Evolutionary conservation across 1,139 yeast species (phyloP), one percentile per base, ranked within the genome.

Genomic region (Hemisphaericaspora xylanilytica): DNA sequence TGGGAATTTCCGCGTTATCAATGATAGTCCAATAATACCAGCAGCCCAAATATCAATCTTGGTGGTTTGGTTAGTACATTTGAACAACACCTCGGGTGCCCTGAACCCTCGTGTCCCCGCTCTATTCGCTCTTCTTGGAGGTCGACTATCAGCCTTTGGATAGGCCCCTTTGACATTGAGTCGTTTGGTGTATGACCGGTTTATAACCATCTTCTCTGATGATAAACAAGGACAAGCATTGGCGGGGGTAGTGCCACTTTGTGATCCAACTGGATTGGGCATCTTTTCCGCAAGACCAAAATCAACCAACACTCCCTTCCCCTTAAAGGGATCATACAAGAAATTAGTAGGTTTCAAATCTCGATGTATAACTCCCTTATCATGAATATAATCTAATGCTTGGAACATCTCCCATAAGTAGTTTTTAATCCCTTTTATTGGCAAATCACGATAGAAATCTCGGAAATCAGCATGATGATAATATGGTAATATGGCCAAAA

Each of bases 51-150:
- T 77, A 59, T 89, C 97, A 30, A 89, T 78, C 56, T 83, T 83
- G 2, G 87, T 78, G 7, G 85, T 73, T 63, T 90, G 97, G 43
- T 85, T 81, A 2, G 87, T 79, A 60, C 97, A 89, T 58, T 88
- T 88, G 61, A 89, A 76, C 42, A 90, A 66, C 3, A 89, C 97
- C 58, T 89, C 97, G 0, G 97, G 97, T 0, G 97, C 96, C 49
- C 97, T 73, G 57, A 89, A 89, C 0, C 97, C 97, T 51, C 98
- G 75, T 0, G 99, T 94, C 2, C 99, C 99, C 1, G 98, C 98
- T 52, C 99, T 80, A 55, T 92, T 92, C 2, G 97, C 97, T 43
- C 98, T 73, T 53, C 96, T 75, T 2, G 95, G 89, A 1, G 95
- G 88, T 45, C 97, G 69, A 42, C 80, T 79, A 59, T 87, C 95